phyloP scores from a whole-genome alignment of 148 eudicot species.

The Chenopodium album region DNA sequence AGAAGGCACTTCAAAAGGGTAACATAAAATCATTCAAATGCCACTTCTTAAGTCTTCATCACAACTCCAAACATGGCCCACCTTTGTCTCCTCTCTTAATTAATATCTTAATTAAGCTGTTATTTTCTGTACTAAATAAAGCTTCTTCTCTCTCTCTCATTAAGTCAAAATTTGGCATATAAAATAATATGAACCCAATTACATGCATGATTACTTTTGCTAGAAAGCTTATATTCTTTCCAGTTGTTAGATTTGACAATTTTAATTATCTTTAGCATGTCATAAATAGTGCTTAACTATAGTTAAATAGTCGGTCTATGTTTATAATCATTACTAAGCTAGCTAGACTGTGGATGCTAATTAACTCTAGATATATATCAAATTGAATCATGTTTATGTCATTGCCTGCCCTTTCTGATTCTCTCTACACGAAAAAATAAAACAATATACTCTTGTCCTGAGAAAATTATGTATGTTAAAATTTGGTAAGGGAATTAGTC shows the following conservation, averaged over 20 bases:
- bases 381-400: no score
- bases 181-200: conserved; percentile 28
- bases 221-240: conserved; percentile 39
- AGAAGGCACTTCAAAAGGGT: conserved; percentile 11
- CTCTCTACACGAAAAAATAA: no score
- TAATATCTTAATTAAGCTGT: neutral
- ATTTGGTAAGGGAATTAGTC: no score
- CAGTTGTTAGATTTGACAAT: conserved; percentile 33
- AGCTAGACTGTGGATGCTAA: no score
- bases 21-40: conserved; percentile 33
- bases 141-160: conserved; percentile 15
- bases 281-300: neutral
- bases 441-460: no score
- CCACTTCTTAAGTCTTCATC: conserved; percentile 66
- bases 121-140: conserved; percentile 8
- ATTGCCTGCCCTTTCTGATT: no score
- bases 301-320: neutral
- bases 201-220: conserved; percentile 29
- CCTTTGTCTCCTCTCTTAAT: conserved; percentile 41
- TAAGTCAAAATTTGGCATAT: conserved; percentile 39
- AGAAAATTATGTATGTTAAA: no score
- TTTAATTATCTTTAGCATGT: conserved; percentile 16
- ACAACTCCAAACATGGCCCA: conserved; percentile 77
- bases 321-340: no score
- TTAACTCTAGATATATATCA: no score